Conservation (phyloP, 2,329 filamentous ascomycete species). For the Clathrospora elynae region DNA sequence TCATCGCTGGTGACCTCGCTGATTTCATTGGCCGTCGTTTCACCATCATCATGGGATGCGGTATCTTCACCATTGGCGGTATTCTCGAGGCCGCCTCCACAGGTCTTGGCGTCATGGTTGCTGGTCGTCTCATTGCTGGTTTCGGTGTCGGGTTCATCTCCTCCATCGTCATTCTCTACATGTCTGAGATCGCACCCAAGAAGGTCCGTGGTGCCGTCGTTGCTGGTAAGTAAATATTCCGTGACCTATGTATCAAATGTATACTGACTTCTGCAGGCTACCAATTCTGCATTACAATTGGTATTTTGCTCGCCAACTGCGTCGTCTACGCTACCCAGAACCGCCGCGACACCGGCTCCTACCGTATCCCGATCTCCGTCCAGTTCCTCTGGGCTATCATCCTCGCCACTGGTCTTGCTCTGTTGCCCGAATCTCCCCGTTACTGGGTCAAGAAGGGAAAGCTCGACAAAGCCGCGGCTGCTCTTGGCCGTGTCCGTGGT, state of each 20-base stretch:
- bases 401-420: slow-evolving; percentile 70
- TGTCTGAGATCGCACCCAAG: slow-evolving; percentile 74
- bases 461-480: slow-evolving; percentile 66
- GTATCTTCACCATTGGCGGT: slow-evolving; percentile 64
- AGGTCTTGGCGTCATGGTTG: slow-evolving; percentile 67
- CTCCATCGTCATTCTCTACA: slow-evolving; percentile 69
- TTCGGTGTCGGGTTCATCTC: slow-evolving; percentile 75
- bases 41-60: slow-evolving; percentile 65
- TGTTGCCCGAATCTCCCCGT: slow-evolving; percentile 85
- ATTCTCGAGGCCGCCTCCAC: slow-evolving; percentile 65
- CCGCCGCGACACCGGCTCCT: slow-evolving; percentile 68
- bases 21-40: slow-evolving; percentile 69
- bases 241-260: not conserved
- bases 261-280: slow-evolving; percentile 51
- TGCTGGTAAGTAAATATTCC: slow-evolving; percentile 47
- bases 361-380: slow-evolving; percentile 77
- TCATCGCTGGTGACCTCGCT: slow-evolving; percentile 62
- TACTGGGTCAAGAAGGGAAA: slow-evolving; percentile 81
- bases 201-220: slow-evolving; percentile 81
- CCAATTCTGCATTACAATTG: slow-evolving; percentile 83
- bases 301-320: slow-evolving; percentile 74
- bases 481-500: slow-evolving; percentile 74
- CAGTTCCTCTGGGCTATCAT: slow-evolving; percentile 85
- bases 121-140: slow-evolving; percentile 75
- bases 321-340: slow-evolving; percentile 76